These are phyloP conservation scores for Gautieria morchelliformis DNA, from an alignment of 768 basidiomycete species.

Conservation along the genomic window DNA sequence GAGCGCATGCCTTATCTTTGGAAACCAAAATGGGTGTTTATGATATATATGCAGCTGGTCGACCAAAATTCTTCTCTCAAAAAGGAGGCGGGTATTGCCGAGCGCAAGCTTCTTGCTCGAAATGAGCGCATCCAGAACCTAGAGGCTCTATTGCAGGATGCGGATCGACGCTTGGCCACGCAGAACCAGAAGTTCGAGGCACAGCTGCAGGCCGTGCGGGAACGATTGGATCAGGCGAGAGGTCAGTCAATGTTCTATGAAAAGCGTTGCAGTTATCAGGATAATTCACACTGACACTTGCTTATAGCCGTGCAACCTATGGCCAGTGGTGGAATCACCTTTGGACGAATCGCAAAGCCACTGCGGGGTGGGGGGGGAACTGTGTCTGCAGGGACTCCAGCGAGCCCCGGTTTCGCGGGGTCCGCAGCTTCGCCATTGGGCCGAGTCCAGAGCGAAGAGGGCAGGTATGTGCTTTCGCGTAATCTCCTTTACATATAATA, in stretches of 20 bases:
- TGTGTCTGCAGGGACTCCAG: slow-evolving; percentile 29
- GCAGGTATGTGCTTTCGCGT: slow-evolving; percentile 26
- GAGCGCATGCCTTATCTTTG: too few species aligned
- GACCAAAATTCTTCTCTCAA: slow-evolving; percentile 96
- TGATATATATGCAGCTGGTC: slow-evolving; percentile 55
- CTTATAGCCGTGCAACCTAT: slow-evolving; percentile 68
- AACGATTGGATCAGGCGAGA: slow-evolving; percentile 85
- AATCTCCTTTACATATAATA: neutral
- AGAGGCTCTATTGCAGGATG: slow-evolving; percentile 85
- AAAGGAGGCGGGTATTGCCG: slow-evolving; percentile 95
- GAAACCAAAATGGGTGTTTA: slow-evolving; percentile 1
- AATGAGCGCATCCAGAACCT: slow-evolving; percentile 98
- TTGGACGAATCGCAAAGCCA: slow-evolving; percentile 95
- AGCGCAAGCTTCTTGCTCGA: slow-evolving; percentile 89
- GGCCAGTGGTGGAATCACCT: slow-evolving; percentile 61
- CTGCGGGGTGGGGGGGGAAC: slow-evolving; percentile 83
- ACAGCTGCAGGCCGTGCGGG: slow-evolving; percentile 85
- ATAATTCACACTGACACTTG: neutral
- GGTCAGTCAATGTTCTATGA: slow-evolving; percentile 40
- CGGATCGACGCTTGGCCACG: slow-evolving; percentile 82
- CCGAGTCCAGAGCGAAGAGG: slow-evolving; percentile 73
- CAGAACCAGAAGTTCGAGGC: slow-evolving; percentile 96
- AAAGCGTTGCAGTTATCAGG: neutral
- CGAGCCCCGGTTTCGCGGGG: slow-evolving; percentile 33
- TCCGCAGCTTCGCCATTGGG: slow-evolving; percentile 48